Conservation (phyloP, 306 rosid genomes). For the Lathyrus tuberosus region DNA sequence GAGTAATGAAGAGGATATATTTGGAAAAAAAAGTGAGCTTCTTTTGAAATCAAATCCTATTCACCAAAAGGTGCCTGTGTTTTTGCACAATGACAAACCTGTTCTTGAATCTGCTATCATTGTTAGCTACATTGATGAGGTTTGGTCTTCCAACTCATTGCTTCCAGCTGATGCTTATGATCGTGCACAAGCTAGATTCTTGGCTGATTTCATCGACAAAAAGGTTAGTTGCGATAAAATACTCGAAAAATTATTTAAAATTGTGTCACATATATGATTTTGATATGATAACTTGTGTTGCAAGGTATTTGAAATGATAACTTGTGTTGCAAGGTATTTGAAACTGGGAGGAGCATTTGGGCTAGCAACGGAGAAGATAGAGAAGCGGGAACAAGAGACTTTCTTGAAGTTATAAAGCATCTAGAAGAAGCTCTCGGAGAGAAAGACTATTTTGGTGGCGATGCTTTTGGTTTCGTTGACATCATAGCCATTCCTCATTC, state of each 20-base stretch:
- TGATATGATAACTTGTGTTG: constrained; percentile 12
- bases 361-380: constrained; percentile 59
- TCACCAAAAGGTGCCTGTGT: constrained; percentile 65
- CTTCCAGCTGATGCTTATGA: constrained; percentile 61
- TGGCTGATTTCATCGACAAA: constrained; percentile 69
- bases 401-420: constrained; percentile 57
- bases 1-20: constrained; percentile 55
- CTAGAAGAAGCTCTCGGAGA: constrained; percentile 66
- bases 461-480: constrained; percentile 63
- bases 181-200: constrained; percentile 63
- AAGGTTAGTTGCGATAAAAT: constrained; percentile 44
- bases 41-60: constrained; percentile 61
- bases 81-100: constrained; percentile 60
- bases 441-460: constrained; percentile 61
- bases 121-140: constrained; percentile 55
- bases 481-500: constrained; percentile 51
- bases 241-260: too few relatives aligned
- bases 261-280: not conserved
- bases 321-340: constrained; percentile 52
- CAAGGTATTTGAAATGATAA: constrained; percentile 51
- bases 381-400: constrained; percentile 57
- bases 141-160: constrained; percentile 56
- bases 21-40: constrained; percentile 69
- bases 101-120: constrained; percentile 57
- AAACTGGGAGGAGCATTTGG: constrained; percentile 54